Percentiles rank a stretch among this genome's conserved stretches.
phyloP scores from a whole-genome alignment of 2,329 filamentous ascomycete species.

The Exserohilum turcica region DNA sequence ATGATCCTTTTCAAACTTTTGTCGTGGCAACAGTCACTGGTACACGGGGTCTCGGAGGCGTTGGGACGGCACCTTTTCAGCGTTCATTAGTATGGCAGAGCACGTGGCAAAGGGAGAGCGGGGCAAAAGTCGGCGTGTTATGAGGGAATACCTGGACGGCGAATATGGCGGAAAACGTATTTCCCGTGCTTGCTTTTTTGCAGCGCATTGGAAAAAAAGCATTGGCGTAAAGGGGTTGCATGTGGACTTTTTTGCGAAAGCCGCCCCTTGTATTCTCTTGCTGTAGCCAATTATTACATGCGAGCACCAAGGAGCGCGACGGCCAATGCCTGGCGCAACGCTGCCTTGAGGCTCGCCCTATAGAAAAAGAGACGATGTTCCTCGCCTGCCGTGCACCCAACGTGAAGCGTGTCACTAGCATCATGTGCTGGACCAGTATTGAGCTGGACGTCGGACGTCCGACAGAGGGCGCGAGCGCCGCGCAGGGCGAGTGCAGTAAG shows the following conservation, averaged over 20 bases:
- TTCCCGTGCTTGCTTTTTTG: constrained; percentile 4
- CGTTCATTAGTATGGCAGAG: constrained; percentile 1
- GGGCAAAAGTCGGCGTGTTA: constrained; percentile 1
- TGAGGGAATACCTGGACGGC: constrained; percentile 5
- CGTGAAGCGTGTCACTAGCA: neutral
- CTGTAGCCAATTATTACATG: constrained; percentile 15
- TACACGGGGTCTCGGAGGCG: constrained; percentile 5
- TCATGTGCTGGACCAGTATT: neutral
- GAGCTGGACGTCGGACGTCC: neutral
- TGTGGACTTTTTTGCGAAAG: constrained; percentile 9
- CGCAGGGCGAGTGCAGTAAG: neutral
- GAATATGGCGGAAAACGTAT: constrained; percentile 5
- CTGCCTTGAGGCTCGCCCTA: constrained; percentile 1
- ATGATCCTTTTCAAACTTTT: constrained; percentile 3
- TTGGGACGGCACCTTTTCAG: constrained; percentile 1
- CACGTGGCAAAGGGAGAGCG: constrained; percentile 1
- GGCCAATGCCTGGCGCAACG: neutral
- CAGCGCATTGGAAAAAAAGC: constrained; percentile 18
- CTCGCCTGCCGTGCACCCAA: neutral
- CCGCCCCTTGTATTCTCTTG: constrained; percentile 10
- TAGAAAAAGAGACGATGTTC: constrained; percentile 3
- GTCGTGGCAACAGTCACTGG: neutral
- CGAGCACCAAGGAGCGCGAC: constrained; percentile 4
- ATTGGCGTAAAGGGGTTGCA: constrained; percentile 18
- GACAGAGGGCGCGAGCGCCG: neutral